These are phyloP conservation scores for Saturnispora serradocipensis DNA, from an alignment of 805 yeast genomes.

Conservation along the genomic window DNA sequence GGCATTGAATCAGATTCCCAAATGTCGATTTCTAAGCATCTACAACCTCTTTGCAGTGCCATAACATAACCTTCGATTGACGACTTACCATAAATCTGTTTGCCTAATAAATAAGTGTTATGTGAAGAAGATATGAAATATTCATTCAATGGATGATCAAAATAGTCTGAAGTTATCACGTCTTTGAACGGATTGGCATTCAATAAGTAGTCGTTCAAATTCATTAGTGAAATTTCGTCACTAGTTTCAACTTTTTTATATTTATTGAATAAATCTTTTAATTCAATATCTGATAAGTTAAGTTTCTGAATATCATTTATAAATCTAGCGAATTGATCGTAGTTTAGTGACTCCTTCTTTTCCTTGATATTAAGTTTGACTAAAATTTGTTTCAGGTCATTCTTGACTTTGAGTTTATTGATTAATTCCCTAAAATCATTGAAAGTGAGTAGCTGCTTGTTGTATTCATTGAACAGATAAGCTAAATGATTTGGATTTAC, in stretches of 20 bases:
- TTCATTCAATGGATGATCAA: conserved; percentile 64
- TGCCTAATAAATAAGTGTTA: conserved; percentile 82
- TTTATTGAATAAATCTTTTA: neutral
- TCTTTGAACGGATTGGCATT: conserved; percentile 22
- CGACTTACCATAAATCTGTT: conserved; percentile 80
- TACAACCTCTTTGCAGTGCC: conserved; percentile 83
- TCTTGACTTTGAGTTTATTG: conserved; percentile 50
- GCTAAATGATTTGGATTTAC: conserved; percentile 46
- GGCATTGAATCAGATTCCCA: conserved; percentile 81
- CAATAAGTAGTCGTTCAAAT: conserved; percentile 24
- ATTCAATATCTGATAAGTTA: neutral
- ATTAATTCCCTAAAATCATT: conserved; percentile 73
- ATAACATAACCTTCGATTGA: conserved; percentile 85
- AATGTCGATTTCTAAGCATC: conserved; percentile 90
- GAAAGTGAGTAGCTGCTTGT: conserved; percentile 52
- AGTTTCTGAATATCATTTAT: neutral
- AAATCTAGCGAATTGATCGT: neutral
- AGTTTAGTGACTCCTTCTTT: conserved; percentile 17
- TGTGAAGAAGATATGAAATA: conserved; percentile 91
- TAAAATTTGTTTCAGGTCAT: conserved; percentile 44
- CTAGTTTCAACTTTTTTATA: neutral
- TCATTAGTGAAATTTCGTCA: conserved; percentile 19
- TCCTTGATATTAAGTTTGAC: conserved; percentile 25
- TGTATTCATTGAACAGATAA: conserved; percentile 46
- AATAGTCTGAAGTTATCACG: conserved; percentile 27